Percentiles rank a stretch among this genome's conserved stretches.
phyloP scores from a whole-genome alignment of 2,329 filamentous ascomycete genomes.

The Fusarium sp. region DNA sequence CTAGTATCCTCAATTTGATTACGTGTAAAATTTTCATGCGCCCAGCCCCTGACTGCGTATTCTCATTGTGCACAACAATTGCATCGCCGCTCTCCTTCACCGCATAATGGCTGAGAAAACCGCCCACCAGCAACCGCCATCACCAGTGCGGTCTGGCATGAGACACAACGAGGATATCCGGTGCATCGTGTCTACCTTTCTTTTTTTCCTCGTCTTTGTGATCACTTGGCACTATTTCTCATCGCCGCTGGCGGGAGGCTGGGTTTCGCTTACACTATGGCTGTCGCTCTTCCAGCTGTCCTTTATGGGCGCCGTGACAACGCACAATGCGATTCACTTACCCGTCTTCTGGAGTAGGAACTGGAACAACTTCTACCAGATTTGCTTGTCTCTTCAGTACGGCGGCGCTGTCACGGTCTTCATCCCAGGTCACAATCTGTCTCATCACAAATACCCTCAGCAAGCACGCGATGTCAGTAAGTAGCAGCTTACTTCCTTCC shows the following conservation, averaged over 20 bases:
- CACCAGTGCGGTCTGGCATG: not conserved
- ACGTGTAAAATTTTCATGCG: not conserved
- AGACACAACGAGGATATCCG: slow-evolving; percentile 12
- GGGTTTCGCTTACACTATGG: slow-evolving; percentile 8
- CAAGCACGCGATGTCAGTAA: slow-evolving; percentile 18
- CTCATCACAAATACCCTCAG: slow-evolving; percentile 24
- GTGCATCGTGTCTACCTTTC: slow-evolving; percentile 3
- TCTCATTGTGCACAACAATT: not conserved
- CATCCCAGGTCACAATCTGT: slow-evolving; percentile 14
- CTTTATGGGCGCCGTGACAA: slow-evolving; percentile 14
- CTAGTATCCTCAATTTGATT: not conserved
- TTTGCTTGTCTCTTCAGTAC: slow-evolving; percentile 20
- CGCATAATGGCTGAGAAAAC: not conserved
- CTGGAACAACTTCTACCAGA: slow-evolving; percentile 23
- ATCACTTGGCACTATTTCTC: slow-evolving; percentile 14
- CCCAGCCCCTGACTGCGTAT: not conserved
- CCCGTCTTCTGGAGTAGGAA: slow-evolving; percentile 8
- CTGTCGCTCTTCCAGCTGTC: slow-evolving; percentile 14
- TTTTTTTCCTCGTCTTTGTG: slow-evolving; percentile 17
- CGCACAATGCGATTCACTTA: slow-evolving; percentile 14
- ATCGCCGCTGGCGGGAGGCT: not conserved
- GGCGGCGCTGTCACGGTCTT: slow-evolving; percentile 14
- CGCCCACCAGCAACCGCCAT: not conserved
- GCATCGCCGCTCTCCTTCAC: not conserved
- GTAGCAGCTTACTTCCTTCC: not conserved